phyloP scores from a whole-genome alignment of 2,329 filamentous ascomycete species.

The Rhinocladiella similis region DNA sequence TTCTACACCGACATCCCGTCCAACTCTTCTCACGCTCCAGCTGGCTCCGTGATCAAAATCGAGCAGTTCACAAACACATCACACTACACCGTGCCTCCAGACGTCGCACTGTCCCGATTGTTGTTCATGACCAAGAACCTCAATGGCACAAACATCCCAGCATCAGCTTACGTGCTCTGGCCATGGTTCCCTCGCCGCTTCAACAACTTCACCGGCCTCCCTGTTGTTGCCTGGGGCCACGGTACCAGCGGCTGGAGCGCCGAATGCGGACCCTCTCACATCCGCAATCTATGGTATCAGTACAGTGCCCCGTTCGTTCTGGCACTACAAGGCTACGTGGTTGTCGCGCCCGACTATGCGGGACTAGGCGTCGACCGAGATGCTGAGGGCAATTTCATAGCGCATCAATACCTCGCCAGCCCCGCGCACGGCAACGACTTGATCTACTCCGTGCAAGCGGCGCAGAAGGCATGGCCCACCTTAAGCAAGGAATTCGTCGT shows the following conservation, averaged over 20 bases:
- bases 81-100: constrained; percentile 43
- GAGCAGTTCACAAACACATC: constrained; percentile 42
- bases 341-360: constrained; percentile 48
- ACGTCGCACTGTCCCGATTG: constrained; percentile 49
- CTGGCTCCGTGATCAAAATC: constrained; percentile 44
- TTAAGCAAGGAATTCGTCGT: constrained; percentile 40
- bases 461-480: constrained; percentile 40
- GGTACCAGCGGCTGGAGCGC: constrained; percentile 46
- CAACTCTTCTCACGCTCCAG: constrained; percentile 22
- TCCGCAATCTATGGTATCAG: constrained; percentile 44
- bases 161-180: constrained; percentile 54
- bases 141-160: constrained; percentile 48
- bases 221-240: constrained; percentile 46
- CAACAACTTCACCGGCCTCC: constrained; percentile 20
- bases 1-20: constrained; percentile 41
- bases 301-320: constrained; percentile 42
- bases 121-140: constrained; percentile 48
- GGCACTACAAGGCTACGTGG: constrained; percentile 46
- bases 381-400: constrained; percentile 37
- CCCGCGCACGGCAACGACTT: constrained; percentile 46
- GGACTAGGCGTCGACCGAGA: constrained; percentile 43
- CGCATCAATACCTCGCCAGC: constrained; percentile 43
- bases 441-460: constrained; percentile 45
- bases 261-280: constrained; percentile 43
- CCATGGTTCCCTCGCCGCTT: constrained; percentile 39